Percentiles rank a stretch among this genome's conserved stretches.
Evolutionary conservation across 2,329 filamentous ascomycete species (phyloP).

Genomic region (Didymella arachidicola): DNA sequence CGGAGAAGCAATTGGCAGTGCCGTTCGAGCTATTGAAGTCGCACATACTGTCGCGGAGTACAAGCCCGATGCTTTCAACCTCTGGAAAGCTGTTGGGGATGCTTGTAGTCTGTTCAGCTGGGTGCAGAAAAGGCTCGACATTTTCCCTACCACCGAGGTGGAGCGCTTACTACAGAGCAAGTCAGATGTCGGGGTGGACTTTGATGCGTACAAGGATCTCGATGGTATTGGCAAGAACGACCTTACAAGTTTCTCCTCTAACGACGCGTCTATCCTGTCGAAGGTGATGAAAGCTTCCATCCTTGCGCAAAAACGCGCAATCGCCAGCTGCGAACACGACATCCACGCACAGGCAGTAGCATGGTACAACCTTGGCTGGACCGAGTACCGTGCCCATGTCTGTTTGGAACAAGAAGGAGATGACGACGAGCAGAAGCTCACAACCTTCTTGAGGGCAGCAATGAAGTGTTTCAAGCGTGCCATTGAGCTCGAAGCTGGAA

Average conservation of each 20-base stretch:
- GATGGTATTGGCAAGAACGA: slow-evolving; percentile 67
- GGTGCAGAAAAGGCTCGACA: slow-evolving; percentile 71
- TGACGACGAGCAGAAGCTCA: slow-evolving; percentile 55
- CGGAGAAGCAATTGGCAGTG: slow-evolving; percentile 78
- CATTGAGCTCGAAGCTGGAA: slow-evolving; percentile 93
- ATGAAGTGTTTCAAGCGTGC: slow-evolving; percentile 93
- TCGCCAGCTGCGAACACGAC: slow-evolving; percentile 76
- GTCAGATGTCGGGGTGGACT: slow-evolving; percentile 60
- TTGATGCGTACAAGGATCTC: slow-evolving; percentile 69
- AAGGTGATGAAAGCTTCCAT: slow-evolving; percentile 75
- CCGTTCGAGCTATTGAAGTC: slow-evolving; percentile 72
- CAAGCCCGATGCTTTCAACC: slow-evolving; percentile 80
- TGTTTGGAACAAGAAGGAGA: slow-evolving; percentile 61
- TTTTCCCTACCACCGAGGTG: slow-evolving; percentile 69
- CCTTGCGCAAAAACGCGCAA: slow-evolving; percentile 85
- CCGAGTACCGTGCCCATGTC: slow-evolving; percentile 81
- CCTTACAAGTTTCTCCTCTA: slow-evolving; percentile 34
- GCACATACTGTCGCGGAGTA: slow-evolving; percentile 68
- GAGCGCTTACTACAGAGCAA: slow-evolving; percentile 63
- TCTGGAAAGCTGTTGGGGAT: slow-evolving; percentile 93
- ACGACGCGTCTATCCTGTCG: slow-evolving; percentile 51
- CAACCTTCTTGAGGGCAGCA: slow-evolving; percentile 77
- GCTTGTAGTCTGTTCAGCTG: slow-evolving; percentile 84
- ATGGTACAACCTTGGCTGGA: slow-evolving; percentile 96
- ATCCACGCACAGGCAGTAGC: slow-evolving; percentile 90